Evolutionary conservation across 106 monocot species (phyloP), one percentile per base, ranked within the genome.

Genomic region (Dactylorhiza incarnata): DNA sequence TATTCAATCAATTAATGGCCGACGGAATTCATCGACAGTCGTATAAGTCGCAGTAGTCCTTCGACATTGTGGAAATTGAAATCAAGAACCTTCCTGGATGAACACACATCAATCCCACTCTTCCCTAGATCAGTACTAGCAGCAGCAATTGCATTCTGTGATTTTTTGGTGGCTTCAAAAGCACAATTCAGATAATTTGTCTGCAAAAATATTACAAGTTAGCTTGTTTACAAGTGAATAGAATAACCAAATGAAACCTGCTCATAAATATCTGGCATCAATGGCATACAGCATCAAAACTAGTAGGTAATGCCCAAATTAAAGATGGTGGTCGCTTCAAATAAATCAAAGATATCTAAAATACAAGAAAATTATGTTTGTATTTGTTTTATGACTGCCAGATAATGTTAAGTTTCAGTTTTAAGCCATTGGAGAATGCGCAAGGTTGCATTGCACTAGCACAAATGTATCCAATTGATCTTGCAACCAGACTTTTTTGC

Each of bases 11-110:
- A 14, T 80, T 61, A 82, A 22, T 52, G 76, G 74, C 67, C 77
- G 63, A 91, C 84, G 66, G 78, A 81, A 59, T 88, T 88, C 88
- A 86, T 80, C 55, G 91, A 74, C 62, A 84, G 75, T 7, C 88
- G 88, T 25, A 91, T 75, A 51, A 86, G 82, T 56, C 79, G 83
- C 71, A 91, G 54, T 16, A 91, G 63, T 48, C 79, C 86, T 58
- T 84, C 84, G 0, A 91, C 82, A 78, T 91, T 85, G 48, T 88
- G 85, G 54, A 80, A 91, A 73, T 81, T 86, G 56, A 91, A 91
- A 84, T 91, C 82, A 70, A 91, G 86, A 74, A 81, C 91, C 49
- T 75, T 73, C 58, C 77, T 86, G 53, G 84, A 75, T 43, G 88
- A 86, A 77, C 75, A 55, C 29, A 86, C 15, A 4, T 85, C 82